Evolutionary conservation across 2,329 filamentous ascomycete genomes (phyloP).

Genomic region (Colletotrichum costaricense): DNA sequence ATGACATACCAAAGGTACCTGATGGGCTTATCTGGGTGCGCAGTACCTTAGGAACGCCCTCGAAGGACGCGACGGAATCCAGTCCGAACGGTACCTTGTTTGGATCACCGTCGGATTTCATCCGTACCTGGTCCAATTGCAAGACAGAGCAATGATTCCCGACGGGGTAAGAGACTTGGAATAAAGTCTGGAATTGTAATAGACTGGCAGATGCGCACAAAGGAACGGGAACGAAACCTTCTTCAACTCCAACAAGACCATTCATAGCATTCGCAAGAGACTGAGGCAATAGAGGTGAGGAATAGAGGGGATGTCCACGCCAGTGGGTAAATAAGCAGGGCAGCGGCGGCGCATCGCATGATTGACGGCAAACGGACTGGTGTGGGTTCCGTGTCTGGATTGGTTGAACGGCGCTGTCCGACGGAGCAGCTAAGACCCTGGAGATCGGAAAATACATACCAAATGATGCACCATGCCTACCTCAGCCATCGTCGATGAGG

Average conservation of each 20-base stretch:
- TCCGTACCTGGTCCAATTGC: too few species aligned
- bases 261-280: background rate
- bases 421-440: slow-evolving; percentile 28
- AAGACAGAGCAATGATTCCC: too few species aligned
- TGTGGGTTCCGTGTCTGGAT: slow-evolving; percentile 22
- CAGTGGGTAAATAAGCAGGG: background rate
- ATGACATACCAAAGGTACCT: background rate
- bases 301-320: background rate
- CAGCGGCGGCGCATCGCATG: slow-evolving; percentile 25
- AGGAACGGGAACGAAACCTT: background rate
- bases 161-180: too few species aligned
- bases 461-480: slow-evolving; percentile 26
- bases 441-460: slow-evolving; percentile 27
- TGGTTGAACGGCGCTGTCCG: slow-evolving; percentile 14
- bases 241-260: background rate
- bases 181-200: background rate
- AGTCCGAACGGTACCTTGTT: background rate
- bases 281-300: background rate
- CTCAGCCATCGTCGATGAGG: slow-evolving; percentile 29
- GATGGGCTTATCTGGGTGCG: background rate
- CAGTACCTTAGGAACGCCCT: background rate
- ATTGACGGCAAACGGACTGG: slow-evolving; percentile 29
- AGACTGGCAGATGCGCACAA: background rate
- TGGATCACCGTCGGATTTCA: too few species aligned
- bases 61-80: background rate